Percentiles rank a stretch among this genome's conserved stretches.
Conservation (phyloP, 2,329 filamentous ascomycete genomes). For the Aspergillus pseudoglaucus region DNA sequence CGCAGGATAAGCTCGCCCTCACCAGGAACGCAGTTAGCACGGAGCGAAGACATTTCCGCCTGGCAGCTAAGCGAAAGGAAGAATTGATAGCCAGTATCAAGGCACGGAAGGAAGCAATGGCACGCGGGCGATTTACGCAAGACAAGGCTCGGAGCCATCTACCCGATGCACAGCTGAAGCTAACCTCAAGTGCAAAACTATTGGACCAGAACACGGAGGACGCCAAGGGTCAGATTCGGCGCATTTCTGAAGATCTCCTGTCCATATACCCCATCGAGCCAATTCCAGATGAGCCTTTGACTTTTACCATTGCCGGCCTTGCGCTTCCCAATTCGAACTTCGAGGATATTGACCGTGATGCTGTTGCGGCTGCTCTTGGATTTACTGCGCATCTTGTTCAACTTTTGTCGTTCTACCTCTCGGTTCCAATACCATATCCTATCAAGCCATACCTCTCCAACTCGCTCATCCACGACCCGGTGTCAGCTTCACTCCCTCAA, state of each 20-base stretch:
- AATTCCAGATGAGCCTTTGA: conserved; percentile 56
- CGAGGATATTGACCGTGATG: conserved; percentile 60
- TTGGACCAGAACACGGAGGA: conserved; percentile 53
- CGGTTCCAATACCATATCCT: conserved; percentile 72
- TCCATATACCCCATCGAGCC: conserved; percentile 76
- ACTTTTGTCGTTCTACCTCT: conserved; percentile 74
- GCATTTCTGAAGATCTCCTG: conserved; percentile 77
- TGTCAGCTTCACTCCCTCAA: conserved; percentile 49
- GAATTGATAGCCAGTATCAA: conserved; percentile 62
- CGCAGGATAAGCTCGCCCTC: conserved; percentile 34
- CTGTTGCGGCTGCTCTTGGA: conserved; percentile 73
- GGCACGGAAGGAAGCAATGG: conserved; percentile 62
- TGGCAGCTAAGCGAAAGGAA: conserved; percentile 56
- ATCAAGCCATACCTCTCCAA: conserved; percentile 66
- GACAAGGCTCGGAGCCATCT: conserved; percentile 55
- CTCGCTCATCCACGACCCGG: conserved; percentile 68
- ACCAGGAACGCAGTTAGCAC: conserved; percentile 49
- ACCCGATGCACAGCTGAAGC: conserved; percentile 52
- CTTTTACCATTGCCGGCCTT: conserved; percentile 76
- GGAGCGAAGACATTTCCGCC: conserved; percentile 61
- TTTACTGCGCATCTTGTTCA: conserved; percentile 69
- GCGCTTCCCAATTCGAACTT: conserved; percentile 73
- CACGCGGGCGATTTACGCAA: conserved; percentile 55
- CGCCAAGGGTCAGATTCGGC: conserved; percentile 77
- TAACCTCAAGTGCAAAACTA: conserved; percentile 51